phyloP scores from a whole-genome alignment of 495 filamentous ascomycete genomes.

The Hypoxylon lienhwacheense region DNA sequence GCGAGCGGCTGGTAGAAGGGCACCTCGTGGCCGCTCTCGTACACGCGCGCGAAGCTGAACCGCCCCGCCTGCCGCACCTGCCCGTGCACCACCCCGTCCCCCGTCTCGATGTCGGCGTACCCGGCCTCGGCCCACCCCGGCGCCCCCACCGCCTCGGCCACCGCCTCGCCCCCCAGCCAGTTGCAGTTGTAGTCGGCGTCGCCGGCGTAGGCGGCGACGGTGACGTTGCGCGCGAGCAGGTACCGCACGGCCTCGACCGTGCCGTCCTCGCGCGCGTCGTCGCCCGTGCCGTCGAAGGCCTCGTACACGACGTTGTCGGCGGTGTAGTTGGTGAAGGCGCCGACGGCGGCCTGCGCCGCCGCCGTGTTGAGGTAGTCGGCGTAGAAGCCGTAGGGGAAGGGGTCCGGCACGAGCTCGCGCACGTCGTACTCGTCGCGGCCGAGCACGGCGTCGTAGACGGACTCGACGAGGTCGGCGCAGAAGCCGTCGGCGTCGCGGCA shows the following conservation, averaged over 20 bases:
- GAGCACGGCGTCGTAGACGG: conserved; percentile 53
- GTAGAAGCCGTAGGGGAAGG: conserved; percentile 63
- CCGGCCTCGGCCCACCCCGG: conserved; percentile 54
- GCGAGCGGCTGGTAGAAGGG: conserved; percentile 70
- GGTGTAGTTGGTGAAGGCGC: conserved; percentile 59
- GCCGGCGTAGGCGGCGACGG: conserved; percentile 59
- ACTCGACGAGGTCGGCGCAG: conserved; percentile 58
- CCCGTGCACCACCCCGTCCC: conserved; percentile 61
- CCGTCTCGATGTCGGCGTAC: conserved; percentile 56
- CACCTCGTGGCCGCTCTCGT: conserved; percentile 67
- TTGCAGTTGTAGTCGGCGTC: conserved; percentile 69
- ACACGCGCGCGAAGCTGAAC: conserved; percentile 66
- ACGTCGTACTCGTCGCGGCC: conserved; percentile 62
- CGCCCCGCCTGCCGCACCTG: conserved; percentile 64
- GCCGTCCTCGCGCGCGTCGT: conserved; percentile 55
- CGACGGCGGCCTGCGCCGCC: conserved; percentile 59
- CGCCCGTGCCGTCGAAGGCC: conserved; percentile 59
- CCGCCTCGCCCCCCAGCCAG: conserved; percentile 59
- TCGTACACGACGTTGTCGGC: conserved; percentile 50
- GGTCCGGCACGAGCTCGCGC: conserved; percentile 58
- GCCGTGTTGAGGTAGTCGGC: conserved; percentile 61
- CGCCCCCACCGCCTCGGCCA: conserved; percentile 50
- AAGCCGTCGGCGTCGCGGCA: conserved; percentile 52
- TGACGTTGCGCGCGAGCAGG: conserved; percentile 55
- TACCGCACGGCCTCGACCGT: conserved; percentile 54